phyloP scores from a whole-genome alignment of 2,329 filamentous ascomycete species.

The Ceratocystis cubensis region DNA sequence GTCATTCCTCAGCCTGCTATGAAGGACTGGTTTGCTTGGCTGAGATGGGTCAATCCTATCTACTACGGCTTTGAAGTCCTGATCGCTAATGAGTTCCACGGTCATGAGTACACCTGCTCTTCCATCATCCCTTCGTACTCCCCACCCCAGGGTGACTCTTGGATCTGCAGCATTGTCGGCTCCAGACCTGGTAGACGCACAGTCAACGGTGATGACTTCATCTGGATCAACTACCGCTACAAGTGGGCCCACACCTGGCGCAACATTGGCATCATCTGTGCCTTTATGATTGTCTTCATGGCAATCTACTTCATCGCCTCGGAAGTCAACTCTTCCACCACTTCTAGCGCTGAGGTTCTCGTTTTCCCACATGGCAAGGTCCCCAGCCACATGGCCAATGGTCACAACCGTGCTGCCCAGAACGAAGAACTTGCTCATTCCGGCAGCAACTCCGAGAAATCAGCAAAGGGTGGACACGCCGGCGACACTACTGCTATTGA shows the following conservation, averaged over 20 bases:
- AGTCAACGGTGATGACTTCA: conserved; percentile 50
- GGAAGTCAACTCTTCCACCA: conserved; percentile 51
- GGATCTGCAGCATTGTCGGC: conserved; percentile 42
- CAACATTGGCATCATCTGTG: conserved; percentile 56
- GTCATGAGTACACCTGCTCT: conserved; percentile 44
- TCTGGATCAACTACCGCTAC: conserved; percentile 44
- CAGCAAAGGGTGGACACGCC: conserved; percentile 20
- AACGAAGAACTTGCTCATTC: conserved; percentile 27
- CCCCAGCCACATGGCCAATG: conserved; percentile 32
- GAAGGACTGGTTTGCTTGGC: conserved; percentile 64
- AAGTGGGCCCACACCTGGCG: conserved; percentile 48
- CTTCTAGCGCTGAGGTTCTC: conserved; percentile 54
- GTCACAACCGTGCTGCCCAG: conserved; percentile 25
- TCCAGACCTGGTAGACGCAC: conserved; percentile 40
- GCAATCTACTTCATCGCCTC: conserved; percentile 48
- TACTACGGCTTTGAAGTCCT: conserved; percentile 62
- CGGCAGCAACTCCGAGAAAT: conserved; percentile 31
- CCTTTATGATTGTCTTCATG: conserved; percentile 52
- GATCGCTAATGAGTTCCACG: conserved; percentile 57
- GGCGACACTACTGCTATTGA: conserved; percentile 27
- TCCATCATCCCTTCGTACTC: conserved; percentile 37
- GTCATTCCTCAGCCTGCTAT: conserved; percentile 41
- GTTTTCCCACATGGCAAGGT: conserved; percentile 50
- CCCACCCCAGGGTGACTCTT: conserved; percentile 34
- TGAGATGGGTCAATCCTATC: conserved; percentile 61